phyloP scores from a whole-genome alignment of 352 stramenopile genomes.

The Pilasporangium apinafurcum region DNA sequence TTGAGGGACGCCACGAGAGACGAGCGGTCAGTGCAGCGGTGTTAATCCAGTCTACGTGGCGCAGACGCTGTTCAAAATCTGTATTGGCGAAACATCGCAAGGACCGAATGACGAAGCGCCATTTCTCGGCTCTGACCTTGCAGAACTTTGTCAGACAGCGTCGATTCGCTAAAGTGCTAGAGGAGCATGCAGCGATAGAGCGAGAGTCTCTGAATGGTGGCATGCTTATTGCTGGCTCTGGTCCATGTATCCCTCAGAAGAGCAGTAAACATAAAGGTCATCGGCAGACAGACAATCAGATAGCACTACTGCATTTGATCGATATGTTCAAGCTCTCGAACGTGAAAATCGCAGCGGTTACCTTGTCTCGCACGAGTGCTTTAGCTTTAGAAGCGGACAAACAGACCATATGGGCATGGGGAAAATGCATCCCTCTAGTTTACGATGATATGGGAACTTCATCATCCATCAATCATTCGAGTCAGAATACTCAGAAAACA shows the following conservation, averaged over 20 bases:
- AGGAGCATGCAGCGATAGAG: conserved; percentile 46
- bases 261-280: too few species aligned
- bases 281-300: neutral
- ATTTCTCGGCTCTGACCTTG: conserved; percentile 34
- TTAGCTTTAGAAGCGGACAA: conserved; percentile 32
- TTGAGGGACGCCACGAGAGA: conserved; percentile 30
- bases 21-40: conserved; percentile 28
- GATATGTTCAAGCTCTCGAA: conserved; percentile 37
- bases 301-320: conserved; percentile 23
- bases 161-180: conserved; percentile 37
- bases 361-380: conserved; percentile 39
- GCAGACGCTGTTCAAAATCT: conserved; percentile 30
- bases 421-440: conserved; percentile 36
- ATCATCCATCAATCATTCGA: conserved; percentile 13
- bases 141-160: conserved; percentile 49
- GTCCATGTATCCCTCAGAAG: conserved; percentile 18
- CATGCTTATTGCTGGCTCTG: conserved; percentile 39
- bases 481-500: neutral
- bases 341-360: conserved; percentile 19
- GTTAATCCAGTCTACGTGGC: conserved; percentile 66
- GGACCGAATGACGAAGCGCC: conserved; percentile 21
- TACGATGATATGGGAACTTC: conserved; percentile 10
- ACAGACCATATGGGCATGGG: conserved; percentile 47
- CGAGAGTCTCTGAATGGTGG: conserved; percentile 47
- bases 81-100: conserved; percentile 17